Conservation (phyloP, 768 basidiomycete species). For the Phylloporus sp. region DNA sequence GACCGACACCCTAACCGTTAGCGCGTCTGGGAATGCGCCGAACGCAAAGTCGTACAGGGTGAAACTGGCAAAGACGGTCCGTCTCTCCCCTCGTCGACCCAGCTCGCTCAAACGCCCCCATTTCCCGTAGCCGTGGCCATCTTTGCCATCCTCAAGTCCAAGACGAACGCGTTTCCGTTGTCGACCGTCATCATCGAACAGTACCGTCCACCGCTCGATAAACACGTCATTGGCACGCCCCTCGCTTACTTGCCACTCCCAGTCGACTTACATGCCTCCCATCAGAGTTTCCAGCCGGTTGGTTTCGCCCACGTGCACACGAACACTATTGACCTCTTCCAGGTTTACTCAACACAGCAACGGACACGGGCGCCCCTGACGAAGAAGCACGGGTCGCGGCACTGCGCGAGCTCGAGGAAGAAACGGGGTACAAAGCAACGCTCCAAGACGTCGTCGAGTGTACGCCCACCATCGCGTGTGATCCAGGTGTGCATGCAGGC, state of each 20-base stretch:
- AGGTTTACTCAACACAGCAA: constrained; percentile 79
- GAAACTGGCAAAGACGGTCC: constrained; percentile 77
- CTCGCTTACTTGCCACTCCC: neutral
- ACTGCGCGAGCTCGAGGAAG: constrained; percentile 85
- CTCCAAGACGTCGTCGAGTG: constrained; percentile 49
- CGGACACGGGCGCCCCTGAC: neutral
- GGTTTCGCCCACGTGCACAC: constrained; percentile 12
- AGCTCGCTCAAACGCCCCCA: neutral
- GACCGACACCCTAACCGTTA: constrained; percentile 25
- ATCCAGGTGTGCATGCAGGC: constrained; percentile 51
- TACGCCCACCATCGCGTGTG: constrained; percentile 57
- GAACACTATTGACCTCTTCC: neutral
- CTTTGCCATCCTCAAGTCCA: constrained; percentile 73
- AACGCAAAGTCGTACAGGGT: constrained; percentile 76
- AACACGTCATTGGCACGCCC: constrained; percentile 61
- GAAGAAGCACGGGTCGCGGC: constrained; percentile 81
- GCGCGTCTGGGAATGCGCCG: constrained; percentile 88
- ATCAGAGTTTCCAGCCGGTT: constrained; percentile 58
- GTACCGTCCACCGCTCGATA: constrained; percentile 83
- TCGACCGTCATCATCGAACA: constrained; percentile 89
- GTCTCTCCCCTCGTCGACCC: neutral
- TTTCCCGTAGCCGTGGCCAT: constrained; percentile 76
- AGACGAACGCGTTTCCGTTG: constrained; percentile 60
- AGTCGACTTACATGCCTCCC: neutral
- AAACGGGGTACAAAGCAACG: constrained; percentile 80